Evolutionary conservation across 257 asterid species (phyloP), one percentile per base, ranked within the genome.

Genomic region (Solanum phureja): DNA sequence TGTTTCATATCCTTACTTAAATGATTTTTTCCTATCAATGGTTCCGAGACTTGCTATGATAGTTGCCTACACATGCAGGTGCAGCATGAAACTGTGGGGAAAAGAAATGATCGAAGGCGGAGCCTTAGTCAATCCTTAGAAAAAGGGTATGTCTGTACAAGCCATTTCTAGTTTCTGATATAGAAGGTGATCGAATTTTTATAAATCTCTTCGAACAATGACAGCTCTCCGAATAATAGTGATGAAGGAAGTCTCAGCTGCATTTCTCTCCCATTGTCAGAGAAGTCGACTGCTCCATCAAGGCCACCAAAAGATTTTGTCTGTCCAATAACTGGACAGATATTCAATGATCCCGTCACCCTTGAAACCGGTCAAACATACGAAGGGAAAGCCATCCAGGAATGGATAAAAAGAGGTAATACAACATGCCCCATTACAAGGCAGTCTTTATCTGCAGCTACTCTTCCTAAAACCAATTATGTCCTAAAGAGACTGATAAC

Each of bases 261-360:
- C 88, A 88, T 62, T 62, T 92, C 95, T 44, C 92, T 95, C 77
- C 98, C 98, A 85, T 71, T 75, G 81, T 93, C 96, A 10, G 98
- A 94, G 87, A 91, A 84, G 46, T 86, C 85, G 87, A 94, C 96
- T 88, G 93, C 96, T 37, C 94, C 88, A 69, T 93, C 98, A 73
- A 95, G 98, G 92, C 98, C 98, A 38, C 98, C 98, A 8, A 95
- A 95, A 86, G 98, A 95, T 88, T 95, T 95, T 56, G 96, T 95
- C 58, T 95, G 98, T 90, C 95, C 98, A 13, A 95, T 95, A 27
- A 95, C 98, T 3, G 94, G 98, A 84, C 97, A 94, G 90, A 92
- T 94, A 84, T 95, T 95, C 91, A 88, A 90, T 42, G 98, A 94
- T 88, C 98, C 98, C 0, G 98, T 95, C 83, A 95, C 98, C 14